Conservation (phyloP, 2,329 filamentous ascomycete genomes). For the Colletotrichum agaves region DNA sequence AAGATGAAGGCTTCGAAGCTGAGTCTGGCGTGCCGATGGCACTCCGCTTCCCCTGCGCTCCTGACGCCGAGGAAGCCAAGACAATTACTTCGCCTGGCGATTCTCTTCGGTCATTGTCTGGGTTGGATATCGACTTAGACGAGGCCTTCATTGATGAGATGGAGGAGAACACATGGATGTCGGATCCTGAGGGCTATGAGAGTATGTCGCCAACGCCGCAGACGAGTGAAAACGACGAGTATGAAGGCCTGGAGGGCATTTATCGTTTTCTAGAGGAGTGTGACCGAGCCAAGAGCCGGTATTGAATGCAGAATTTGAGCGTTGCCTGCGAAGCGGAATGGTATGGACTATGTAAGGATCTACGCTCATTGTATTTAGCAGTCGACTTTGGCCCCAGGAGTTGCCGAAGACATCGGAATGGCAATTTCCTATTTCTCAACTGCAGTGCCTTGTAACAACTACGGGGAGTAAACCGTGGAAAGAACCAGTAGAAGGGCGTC, state of each 20-base stretch:
- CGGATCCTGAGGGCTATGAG: constrained; percentile 59
- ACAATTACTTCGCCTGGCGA: constrained; percentile 59
- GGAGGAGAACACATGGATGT: constrained; percentile 61
- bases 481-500: too few species aligned
- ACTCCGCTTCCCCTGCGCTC: constrained; percentile 87
- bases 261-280: constrained; percentile 70
- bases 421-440: constrained; percentile 39
- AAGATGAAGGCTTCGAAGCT: constrained; percentile 79
- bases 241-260: constrained; percentile 67
- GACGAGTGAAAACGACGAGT: constrained; percentile 58
- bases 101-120: constrained; percentile 56
- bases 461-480: not conserved
- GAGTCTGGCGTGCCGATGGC: constrained; percentile 77
- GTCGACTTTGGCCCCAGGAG: constrained; percentile 1
- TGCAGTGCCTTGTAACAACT: not conserved
- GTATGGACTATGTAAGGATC: constrained; percentile 28
- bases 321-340: constrained; percentile 1
- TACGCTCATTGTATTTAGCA: constrained; percentile 41
- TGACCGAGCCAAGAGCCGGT: constrained; percentile 54
- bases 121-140: constrained; percentile 47
- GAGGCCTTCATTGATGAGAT: constrained; percentile 56
- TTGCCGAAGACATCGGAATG: constrained; percentile 11
- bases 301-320: not conserved
- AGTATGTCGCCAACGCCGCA: constrained; percentile 58
- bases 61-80: constrained; percentile 53